Conservation (phyloP, 768 basidiomycete genomes). For the Naganishia friedmannii region DNA sequence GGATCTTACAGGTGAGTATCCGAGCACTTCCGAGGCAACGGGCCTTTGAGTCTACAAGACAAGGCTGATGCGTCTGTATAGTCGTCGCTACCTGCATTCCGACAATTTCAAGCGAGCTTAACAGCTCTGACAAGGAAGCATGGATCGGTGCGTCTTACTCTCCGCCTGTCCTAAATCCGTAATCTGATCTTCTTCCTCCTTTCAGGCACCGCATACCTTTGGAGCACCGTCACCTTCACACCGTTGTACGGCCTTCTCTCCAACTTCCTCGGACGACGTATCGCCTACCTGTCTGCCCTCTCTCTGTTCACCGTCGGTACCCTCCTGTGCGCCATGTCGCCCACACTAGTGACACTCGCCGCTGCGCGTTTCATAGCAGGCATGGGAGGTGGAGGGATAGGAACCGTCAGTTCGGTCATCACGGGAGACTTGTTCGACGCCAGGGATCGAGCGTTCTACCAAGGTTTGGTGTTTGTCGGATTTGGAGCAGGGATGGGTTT, state of each 20-base stretch:
- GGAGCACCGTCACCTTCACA: slow-evolving; percentile 58
- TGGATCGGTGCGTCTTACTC: background rate
- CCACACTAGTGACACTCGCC: slow-evolving; percentile 77
- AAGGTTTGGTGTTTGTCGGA: slow-evolving; percentile 29
- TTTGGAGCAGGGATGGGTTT: slow-evolving; percentile 31
- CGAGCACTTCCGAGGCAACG: background rate
- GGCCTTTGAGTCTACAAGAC: background rate
- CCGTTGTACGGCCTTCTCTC: slow-evolving; percentile 56
- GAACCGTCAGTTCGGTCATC: slow-evolving; percentile 30
- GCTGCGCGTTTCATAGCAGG: slow-evolving; percentile 54
- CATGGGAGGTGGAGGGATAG: slow-evolving; percentile 34
- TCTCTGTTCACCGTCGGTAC: slow-evolving; percentile 83
- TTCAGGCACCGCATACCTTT: slow-evolving; percentile 31
- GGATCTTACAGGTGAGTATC: slow-evolving; percentile 8
- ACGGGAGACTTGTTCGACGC: slow-evolving; percentile 29
- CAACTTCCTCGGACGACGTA: slow-evolving; percentile 60
- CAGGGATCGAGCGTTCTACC: slow-evolving; percentile 59
- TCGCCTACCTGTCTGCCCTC: slow-evolving; percentile 81
- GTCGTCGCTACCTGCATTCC: slow-evolving; percentile 18
- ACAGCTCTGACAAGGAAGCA: slow-evolving; percentile 15
- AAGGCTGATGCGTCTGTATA: background rate
- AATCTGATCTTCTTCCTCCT: background rate
- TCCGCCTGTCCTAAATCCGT: background rate
- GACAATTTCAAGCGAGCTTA: slow-evolving; percentile 10
- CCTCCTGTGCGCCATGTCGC: slow-evolving; percentile 76